phyloP scores from a whole-genome alignment of 805 yeast species.

The Sungouiozyma intestinalis region DNA sequence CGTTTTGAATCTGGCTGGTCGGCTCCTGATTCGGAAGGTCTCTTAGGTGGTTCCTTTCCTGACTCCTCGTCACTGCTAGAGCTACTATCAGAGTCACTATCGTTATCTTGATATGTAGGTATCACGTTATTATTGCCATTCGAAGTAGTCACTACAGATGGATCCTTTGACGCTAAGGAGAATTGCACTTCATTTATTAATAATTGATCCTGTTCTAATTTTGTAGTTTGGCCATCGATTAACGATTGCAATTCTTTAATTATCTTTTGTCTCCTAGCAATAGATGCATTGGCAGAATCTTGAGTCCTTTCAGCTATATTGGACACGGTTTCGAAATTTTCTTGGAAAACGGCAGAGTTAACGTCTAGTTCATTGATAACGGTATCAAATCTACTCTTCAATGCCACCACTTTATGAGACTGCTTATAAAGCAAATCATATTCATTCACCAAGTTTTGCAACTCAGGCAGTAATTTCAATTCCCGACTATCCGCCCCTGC shows the following conservation, averaged over 20 bases:
- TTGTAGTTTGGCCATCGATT: slow-evolving; percentile 18
- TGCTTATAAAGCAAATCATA: slow-evolving; percentile 15
- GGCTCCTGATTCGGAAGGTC: background rate
- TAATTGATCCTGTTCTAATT: slow-evolving; percentile 23
- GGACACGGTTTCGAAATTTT: slow-evolving; percentile 24
- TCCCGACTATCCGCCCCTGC: background rate
- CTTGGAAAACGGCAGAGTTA: slow-evolving; percentile 20
- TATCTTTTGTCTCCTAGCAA: slow-evolving; percentile 20
- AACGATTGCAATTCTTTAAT: slow-evolving; percentile 18
- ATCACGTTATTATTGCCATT: slow-evolving; percentile 12
- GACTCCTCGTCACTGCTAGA: background rate
- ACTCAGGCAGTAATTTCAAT: slow-evolving; percentile 19
- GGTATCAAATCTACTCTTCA: slow-evolving; percentile 22
- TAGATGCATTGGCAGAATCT: slow-evolving; percentile 21
- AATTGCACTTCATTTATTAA: slow-evolving; percentile 20
- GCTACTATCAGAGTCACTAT: slow-evolving; percentile 6
- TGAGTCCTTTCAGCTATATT: slow-evolving; percentile 24
- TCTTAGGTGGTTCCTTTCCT: background rate
- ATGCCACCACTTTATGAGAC: slow-evolving; percentile 16
- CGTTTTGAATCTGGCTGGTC: background rate
- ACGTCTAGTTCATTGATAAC: slow-evolving; percentile 21
- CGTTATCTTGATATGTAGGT: slow-evolving; percentile 24
- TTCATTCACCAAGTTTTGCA: slow-evolving; percentile 20
- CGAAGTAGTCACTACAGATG: slow-evolving; percentile 4
- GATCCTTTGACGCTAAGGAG: slow-evolving; percentile 18